These are phyloP conservation scores for Scedosporium dehoogii DNA, from an alignment of 2,329 filamentous ascomycete genomes.

Conservation along the genomic window DNA sequence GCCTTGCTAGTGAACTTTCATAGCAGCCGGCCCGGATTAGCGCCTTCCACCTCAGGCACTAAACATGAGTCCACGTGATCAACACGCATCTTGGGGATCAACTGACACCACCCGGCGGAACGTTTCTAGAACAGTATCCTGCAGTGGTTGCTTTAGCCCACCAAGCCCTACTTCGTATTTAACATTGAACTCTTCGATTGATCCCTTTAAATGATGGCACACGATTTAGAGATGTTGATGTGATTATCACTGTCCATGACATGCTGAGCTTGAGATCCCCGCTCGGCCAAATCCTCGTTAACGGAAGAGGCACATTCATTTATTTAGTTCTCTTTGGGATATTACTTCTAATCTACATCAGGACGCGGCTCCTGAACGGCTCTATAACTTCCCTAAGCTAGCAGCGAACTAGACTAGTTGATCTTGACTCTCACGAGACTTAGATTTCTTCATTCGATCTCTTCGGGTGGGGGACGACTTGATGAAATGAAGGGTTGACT, in stretches of 20 bases:
- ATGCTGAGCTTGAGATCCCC: neutral
- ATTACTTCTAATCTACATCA: neutral
- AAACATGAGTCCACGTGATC: neutral
- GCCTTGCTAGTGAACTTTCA: neutral
- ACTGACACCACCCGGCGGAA: constrained; percentile 4
- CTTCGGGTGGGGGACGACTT: neutral
- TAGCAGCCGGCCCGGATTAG: neutral
- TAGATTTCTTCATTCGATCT: neutral
- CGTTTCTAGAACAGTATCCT: neutral
- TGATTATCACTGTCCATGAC: neutral
- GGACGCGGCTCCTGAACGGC: neutral
- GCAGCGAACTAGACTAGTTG: neutral
- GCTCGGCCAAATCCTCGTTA: neutral
- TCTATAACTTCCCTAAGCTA: neutral
- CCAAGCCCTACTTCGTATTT: too few species aligned
- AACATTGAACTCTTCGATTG: neutral
- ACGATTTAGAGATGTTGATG: neutral
- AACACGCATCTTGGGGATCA: neutral
- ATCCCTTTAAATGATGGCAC: neutral
- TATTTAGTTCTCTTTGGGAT: neutral
- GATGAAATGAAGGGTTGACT: neutral
- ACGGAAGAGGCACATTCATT: neutral
- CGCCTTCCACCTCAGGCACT: neutral
- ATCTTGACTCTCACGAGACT: neutral
- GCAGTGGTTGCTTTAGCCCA: neutral